Base-by-base conservation (phyloP, 768 basidiomycete species). In the Panaeolus cyanescens region DNA sequence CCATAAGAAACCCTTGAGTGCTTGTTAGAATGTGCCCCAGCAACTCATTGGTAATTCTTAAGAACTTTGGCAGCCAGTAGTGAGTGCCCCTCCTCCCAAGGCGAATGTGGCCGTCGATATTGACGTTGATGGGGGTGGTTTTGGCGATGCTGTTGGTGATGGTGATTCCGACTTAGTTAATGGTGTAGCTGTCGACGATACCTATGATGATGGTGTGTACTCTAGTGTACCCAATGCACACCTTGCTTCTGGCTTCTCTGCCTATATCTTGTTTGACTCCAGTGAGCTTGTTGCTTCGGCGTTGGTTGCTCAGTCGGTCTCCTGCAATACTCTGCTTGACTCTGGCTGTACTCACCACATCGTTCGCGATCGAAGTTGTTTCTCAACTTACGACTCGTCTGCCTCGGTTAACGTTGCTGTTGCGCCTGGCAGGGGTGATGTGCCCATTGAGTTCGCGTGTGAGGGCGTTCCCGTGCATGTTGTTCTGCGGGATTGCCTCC, bases 51-150 rank as follows among this genome's bases (percentile, higher is more conserved):
- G n/a, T n/a, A n/a, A n/a, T n/a, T n/a, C n/a, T n/a, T n/a, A n/a
- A 65, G 42, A 10, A 56, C 60, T 37, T 62, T 63, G 5, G 45
- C 64, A 15, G 66, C 62, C 3, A 59, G 59, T 32, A 56, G 62
- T 4, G 50, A n/a, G 25, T 40, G 57, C 8, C 22, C 19, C 33
- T 39, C 37, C 28, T 28, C 22, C 37, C 6, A 40, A n/a, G 13
- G 22, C 19, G 19, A 9, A 13, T 28, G 22, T 36, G 17, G 33
- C 22, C 8, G 28, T 42, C n/a, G n/a, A 19, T 22, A 19, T 25
- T 5, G n/a, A 19, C 57, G n/a, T n/a, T n/a, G n/a, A n/a, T n/a
- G n/a, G n/a, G n/a, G n/a, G n/a, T n/a, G n/a, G n/a, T n/a, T n/a
- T n/a, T n/a, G n/a, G 54, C 53, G 55, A 32, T 36, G 19, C 19